Conservation (phyloP, 2,329 filamentous ascomycete genomes). For the Hortaea sp. region DNA sequence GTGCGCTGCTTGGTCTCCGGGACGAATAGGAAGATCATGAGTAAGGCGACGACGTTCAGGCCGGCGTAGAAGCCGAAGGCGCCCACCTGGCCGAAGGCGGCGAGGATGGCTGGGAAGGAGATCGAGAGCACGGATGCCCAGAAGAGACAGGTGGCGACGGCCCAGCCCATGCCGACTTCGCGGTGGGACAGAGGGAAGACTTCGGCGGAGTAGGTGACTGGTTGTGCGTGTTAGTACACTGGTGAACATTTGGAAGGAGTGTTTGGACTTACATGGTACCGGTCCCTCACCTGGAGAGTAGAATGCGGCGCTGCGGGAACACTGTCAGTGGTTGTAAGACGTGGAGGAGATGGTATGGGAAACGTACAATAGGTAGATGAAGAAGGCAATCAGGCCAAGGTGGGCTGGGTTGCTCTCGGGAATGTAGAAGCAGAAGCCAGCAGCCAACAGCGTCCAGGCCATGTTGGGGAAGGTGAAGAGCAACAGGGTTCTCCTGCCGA, state of each 20-base stretch:
- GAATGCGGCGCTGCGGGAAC: constrained; percentile 8
- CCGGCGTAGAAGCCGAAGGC: constrained; percentile 52
- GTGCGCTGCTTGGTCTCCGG: constrained; percentile 40
- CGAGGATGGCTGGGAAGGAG: constrained; percentile 39
- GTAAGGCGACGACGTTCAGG: constrained; percentile 49
- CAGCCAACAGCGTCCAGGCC: constrained; percentile 37
- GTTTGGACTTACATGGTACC: constrained; percentile 1
- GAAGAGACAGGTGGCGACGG: constrained; percentile 43
- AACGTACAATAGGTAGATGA: constrained; percentile 43
- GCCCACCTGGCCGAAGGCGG: constrained; percentile 39
- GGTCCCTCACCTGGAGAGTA: constrained; percentile 37
- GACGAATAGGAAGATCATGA: constrained; percentile 49
- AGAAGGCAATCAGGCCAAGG: constrained; percentile 30
- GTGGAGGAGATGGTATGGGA: constrained; percentile 15
- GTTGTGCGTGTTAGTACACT: too few species aligned
- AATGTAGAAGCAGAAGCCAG: constrained; percentile 45
- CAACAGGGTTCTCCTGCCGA: constrained; percentile 43
- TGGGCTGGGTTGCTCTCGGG: constrained; percentile 33
- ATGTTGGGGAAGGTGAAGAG: constrained; percentile 42
- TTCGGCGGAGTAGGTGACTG: constrained; percentile 57
- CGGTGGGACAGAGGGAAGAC: constrained; percentile 61
- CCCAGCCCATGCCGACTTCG: constrained; percentile 61
- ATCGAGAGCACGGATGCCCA: constrained; percentile 43
- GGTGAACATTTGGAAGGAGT: constrained; percentile 16
- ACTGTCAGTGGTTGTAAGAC: background rate